phyloP scores from a whole-genome alignment of 2,329 filamentous ascomycete genomes.

The Pseudogymnoascus verrucosus region DNA sequence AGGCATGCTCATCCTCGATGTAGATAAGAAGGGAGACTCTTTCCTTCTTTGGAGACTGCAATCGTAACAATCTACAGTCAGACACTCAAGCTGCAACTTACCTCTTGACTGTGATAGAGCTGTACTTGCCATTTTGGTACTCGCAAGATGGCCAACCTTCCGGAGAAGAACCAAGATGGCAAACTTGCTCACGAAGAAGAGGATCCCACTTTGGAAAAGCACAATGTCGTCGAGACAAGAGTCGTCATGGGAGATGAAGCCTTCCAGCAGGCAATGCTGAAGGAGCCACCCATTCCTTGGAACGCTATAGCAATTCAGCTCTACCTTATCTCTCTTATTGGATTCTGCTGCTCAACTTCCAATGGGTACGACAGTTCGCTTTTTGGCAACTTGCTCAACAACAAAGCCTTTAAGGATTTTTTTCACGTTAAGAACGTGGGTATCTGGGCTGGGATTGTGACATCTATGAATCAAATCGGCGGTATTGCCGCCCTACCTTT shows the following conservation, averaged over 20 bases:
- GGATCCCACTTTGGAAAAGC: not conserved
- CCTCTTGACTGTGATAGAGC: not conserved
- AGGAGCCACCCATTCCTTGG: conserved; percentile 41
- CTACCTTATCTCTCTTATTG: conserved; percentile 38
- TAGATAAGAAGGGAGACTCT: not conserved
- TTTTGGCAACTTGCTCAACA: conserved; percentile 41
- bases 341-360: conserved; percentile 43
- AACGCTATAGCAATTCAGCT: conserved; percentile 33
- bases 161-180: not conserved
- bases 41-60: not conserved
- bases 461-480: conserved; percentile 45
- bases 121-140: not conserved
- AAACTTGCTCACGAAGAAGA: not conserved
- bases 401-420: conserved; percentile 32
- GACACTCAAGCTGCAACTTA: not conserved
- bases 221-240: conserved; percentile 21
- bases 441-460: conserved; percentile 42
- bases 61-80: not conserved
- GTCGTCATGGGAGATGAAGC: conserved; percentile 44
- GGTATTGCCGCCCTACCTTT: conserved; percentile 40
- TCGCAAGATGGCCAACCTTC: not conserved
- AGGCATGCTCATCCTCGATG: not conserved
- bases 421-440: conserved; percentile 37
- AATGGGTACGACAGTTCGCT: conserved; percentile 45
- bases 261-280: conserved; percentile 46